Evolutionary conservation across 1,284 basidiomycete genomes (phyloP), one percentile per base, ranked within the genome.

Genomic region (Agaricales sp.): DNA sequence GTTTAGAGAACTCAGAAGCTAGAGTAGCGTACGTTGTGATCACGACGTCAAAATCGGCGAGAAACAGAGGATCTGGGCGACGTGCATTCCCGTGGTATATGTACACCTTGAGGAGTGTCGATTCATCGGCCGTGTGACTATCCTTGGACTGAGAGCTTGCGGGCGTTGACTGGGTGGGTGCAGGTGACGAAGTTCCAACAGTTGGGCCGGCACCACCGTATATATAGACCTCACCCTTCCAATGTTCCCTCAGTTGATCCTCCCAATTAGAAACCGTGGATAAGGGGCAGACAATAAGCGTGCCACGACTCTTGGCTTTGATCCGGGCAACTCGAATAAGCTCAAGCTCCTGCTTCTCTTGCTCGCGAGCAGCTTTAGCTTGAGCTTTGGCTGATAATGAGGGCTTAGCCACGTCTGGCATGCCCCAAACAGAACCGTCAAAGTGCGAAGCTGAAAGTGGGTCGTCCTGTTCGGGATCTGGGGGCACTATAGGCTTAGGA

Each of bases 181-280:
- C 59, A 43, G 64, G 53, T 30, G 62, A 58, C 25, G 63, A 51
- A 24, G 62, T 61, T 23, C 61, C 56, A 48, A 67, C 70, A 47
- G 62, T 56, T 46, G 68, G 68, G 37, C 79, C 77, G 20, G 69
- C 73, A 2, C 90, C 91, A n/a, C 91, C 91, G 46, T 85, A 70
- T 43, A 94, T 82, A 24, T 75, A 73, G 4, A 94, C 89, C 50
- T 83, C 77, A 12, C 91, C 90, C 52, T 78, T 78, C 91, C 91
- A 92, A 66, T 99, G 96, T 62, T 98, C 94, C 52, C 84, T 79
- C 62, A 99, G 89, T 65, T 99, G 96, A 55, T 96, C 92, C 66
- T 99, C 95, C 96, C 96, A 99, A 61, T 98, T 99, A 44, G 90
- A 83, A 1, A 99, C 91, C 1, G 96, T 97, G 19, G 92, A 95